Percentiles rank a stretch among this genome's conserved stretches.
phyloP scores from a whole-genome alignment of 169 alveolate genomes.

The Amoebophrya sp. region DNA sequence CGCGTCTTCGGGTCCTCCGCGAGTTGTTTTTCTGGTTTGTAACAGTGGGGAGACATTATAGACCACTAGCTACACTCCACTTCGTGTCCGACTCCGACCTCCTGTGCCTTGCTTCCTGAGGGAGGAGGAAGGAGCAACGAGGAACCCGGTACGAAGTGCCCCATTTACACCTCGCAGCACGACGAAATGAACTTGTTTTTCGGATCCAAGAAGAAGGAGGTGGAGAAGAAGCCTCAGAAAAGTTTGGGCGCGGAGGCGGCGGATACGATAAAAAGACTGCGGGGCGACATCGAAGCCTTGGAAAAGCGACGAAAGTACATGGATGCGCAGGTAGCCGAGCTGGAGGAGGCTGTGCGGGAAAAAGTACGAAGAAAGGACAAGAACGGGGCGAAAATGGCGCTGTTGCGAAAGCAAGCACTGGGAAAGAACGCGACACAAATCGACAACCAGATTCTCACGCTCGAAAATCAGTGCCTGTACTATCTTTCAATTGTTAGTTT shows the following conservation, averaged over 20 bases:
- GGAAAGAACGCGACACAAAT: background rate
- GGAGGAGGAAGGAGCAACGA: too few relatives aligned
- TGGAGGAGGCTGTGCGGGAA: background rate
- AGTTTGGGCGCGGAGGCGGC: background rate
- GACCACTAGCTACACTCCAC: too few relatives aligned
- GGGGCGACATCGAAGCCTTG: background rate
- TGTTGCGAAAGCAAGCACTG: background rate
- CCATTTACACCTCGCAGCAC: too few relatives aligned
- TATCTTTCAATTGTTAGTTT: background rate
- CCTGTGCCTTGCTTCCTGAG: too few relatives aligned
- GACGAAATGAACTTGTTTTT: background rate
- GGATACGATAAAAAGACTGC: background rate
- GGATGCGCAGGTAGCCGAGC: background rate
- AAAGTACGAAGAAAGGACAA: background rate
- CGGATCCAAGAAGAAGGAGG: background rate
- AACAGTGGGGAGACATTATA: too few relatives aligned
- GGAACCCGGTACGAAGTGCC: too few relatives aligned
- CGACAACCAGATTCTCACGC: background rate
- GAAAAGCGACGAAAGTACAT: background rate
- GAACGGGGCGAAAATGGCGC: background rate
- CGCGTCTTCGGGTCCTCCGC: too few relatives aligned
- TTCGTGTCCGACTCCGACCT: too few relatives aligned
- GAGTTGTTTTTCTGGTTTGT: too few relatives aligned
- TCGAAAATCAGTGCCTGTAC: background rate
- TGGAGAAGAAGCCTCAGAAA: background rate